Base-by-base conservation (phyloP, 192 early-diverging fungal species). In the Podila minutissima region DNA sequence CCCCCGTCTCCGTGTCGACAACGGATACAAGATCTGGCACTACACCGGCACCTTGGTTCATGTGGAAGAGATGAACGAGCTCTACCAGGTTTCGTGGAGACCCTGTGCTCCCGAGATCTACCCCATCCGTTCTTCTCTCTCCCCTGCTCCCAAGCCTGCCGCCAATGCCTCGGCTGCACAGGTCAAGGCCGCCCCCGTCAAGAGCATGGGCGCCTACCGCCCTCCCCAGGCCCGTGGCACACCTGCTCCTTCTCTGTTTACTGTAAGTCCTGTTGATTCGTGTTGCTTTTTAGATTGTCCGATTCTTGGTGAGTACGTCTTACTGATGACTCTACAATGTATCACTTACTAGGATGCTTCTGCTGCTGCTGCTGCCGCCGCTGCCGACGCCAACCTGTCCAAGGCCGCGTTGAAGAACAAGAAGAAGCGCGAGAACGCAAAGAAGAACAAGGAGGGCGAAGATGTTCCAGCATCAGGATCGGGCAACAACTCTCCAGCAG, bases 11-110 rank as follows among this genome's bases (percentile, higher is more conserved):
- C 94, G 97, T 72, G 98, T 99, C 37, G 98, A 99, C 83, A 99
- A 99, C 73, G 97, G 97, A 15, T 94, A 95, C 82, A 94, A 94
- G 59, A 89, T 99, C 69, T 99, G 96, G 96, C 98, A 99, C 83
- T 95, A 97, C 82, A 91, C 92, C 4, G 97, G 97, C 28, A 88
- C 91, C 0, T 82, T 97, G 62, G 91, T 97, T 53, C 91, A 95
- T 74, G 68, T 87, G 74, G 83, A 92, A 31, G 89, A 92, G 59
- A 86, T 93, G 35, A 90, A 96, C 67, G 98, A 99, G 86, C 87
- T 98, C 72, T 96, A 94, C 83, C 93, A 96, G 83, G 79, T 88
- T 63, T 83, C 75, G 61, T 94, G 90, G 91, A 89, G 92, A 59
- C 94, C 94, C 29, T 86, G 86, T 13, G 73, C 87, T 41, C 87